Base-by-base conservation (phyloP, 169 alveolate species). In the Plasmodium inui region DNA sequence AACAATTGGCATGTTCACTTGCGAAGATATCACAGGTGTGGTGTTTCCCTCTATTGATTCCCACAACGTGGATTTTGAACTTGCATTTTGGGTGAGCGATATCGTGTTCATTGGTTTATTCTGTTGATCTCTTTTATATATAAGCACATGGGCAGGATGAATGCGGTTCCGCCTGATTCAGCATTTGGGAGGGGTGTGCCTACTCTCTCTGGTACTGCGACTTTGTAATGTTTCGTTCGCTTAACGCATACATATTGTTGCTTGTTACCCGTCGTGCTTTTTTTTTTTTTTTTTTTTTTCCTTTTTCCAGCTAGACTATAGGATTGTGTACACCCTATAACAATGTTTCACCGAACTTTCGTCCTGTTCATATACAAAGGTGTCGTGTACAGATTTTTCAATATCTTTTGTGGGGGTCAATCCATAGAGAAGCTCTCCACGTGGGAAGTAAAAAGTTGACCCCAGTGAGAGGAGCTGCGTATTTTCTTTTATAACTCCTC, bases 401-500 rank as follows among this genome's bases (percentile, higher is more conserved):
- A n/a, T n/a, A n/a, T n/a, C n/a, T n/a, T n/a, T n/a, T n/a, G n/a
- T n/a, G n/a, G n/a, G n/a, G n/a, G n/a, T n/a, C n/a, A n/a, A n/a
- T n/a, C n/a, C n/a, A n/a, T n/a, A n/a, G n/a, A n/a, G n/a, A n/a
- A n/a, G n/a, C n/a, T n/a, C n/a, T n/a, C n/a, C n/a, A n/a, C n/a
- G n/a, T n/a, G n/a, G n/a, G n/a, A n/a, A n/a, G n/a, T n/a, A n/a
- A n/a, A n/a, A n/a, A n/a, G n/a, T n/a, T n/a, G n/a, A n/a, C n/a
- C n/a, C n/a, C n/a, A n/a, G n/a, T n/a, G n/a, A n/a, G n/a, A n/a
- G n/a, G n/a, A n/a, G n/a, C n/a, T n/a, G n/a, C n/a, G n/a, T n/a
- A n/a, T n/a, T n/a, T 46, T 12, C 12, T 1, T 7, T 83, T 88
- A 88, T 37, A 88, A 73, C 32, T 88, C 94, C 32, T 88, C 94